Conservation (phyloP, 2,329 filamentous ascomycete species). For the Colletotrichum salicis region DNA sequence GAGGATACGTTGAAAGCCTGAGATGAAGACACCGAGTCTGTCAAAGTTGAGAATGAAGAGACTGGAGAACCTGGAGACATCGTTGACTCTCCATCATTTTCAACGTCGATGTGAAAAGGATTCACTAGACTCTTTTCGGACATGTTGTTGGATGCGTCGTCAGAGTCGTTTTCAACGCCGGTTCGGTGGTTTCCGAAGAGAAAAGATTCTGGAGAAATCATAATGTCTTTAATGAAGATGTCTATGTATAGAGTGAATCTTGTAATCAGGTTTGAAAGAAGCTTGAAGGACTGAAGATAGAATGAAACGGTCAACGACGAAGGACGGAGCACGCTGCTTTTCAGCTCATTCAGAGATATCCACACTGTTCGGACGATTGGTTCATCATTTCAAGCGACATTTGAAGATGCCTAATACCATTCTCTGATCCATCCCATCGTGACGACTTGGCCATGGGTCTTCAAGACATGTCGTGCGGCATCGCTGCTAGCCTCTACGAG, state of each 20-base stretch:
- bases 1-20: not conserved
- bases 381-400: not conserved
- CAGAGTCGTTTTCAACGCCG: not conserved
- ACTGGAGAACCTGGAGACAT: not conserved
- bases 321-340: not conserved
- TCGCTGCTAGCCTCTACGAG: not conserved
- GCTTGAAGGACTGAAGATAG: not conserved
- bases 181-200: not conserved
- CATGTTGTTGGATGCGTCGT: not conserved
- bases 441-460: not conserved
- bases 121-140: not conserved
- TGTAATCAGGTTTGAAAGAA: not conserved
- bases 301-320: not conserved
- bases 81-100: not conserved
- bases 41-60: not conserved
- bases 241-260: too few species aligned
- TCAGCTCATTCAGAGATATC: not conserved
- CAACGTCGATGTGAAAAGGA: not conserved
- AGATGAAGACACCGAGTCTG: not conserved
- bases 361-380: not conserved
- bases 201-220: not conserved
- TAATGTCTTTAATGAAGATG: not conserved
- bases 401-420: not conserved
- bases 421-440: not conserved
- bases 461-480: not conserved